phyloP scores from a whole-genome alignment of 1,284 basidiomycete species.

The Rugiboletus extremiorientalis region DNA sequence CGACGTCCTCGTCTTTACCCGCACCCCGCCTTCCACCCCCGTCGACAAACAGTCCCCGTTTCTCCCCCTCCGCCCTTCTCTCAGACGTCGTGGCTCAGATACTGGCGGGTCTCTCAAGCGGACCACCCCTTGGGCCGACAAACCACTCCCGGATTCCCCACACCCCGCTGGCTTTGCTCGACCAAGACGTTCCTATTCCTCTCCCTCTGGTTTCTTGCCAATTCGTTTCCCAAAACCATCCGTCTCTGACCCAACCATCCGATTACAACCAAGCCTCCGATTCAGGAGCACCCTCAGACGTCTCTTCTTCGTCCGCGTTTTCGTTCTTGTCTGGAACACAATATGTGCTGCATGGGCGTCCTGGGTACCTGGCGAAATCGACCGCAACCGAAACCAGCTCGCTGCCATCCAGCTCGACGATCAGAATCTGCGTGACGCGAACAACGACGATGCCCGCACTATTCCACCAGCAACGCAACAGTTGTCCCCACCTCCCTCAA shows the following conservation, averaged over 20 bases:
- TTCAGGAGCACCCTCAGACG: conserved; percentile 42
- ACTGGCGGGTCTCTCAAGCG: conserved; percentile 42
- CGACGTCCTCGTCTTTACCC: conserved; percentile 54
- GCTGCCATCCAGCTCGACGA: conserved; percentile 18
- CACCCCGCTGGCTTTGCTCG: conserved; percentile 27
- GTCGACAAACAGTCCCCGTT: conserved; percentile 35
- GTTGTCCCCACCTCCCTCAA: not conserved
- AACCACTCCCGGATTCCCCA: conserved; percentile 43
- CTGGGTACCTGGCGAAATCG: conserved; percentile 35
- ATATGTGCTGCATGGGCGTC: conserved; percentile 48
- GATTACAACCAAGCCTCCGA: conserved; percentile 28
- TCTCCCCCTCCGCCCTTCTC: not conserved
- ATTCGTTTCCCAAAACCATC: conserved; percentile 32
- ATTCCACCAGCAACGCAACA: conserved; percentile 15
- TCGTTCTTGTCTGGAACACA: conserved; percentile 52
- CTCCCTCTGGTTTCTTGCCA: conserved; percentile 36
- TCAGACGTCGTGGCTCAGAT: conserved; percentile 33
- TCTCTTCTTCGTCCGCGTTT: conserved; percentile 52
- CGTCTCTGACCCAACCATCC: conserved; percentile 27
- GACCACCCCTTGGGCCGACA: conserved; percentile 58
- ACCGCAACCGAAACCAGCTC: conserved; percentile 14
- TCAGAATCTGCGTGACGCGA: conserved; percentile 36
- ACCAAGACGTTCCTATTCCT: conserved; percentile 44
- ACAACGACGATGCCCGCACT: conserved; percentile 38
- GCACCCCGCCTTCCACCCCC: conserved; percentile 53